A percentile compares a stretch with the other conserved stretches of the same genome.
Evolutionary conservation across 306 rosid species (phyloP).

Genomic region (Inga oerstediana): DNA sequence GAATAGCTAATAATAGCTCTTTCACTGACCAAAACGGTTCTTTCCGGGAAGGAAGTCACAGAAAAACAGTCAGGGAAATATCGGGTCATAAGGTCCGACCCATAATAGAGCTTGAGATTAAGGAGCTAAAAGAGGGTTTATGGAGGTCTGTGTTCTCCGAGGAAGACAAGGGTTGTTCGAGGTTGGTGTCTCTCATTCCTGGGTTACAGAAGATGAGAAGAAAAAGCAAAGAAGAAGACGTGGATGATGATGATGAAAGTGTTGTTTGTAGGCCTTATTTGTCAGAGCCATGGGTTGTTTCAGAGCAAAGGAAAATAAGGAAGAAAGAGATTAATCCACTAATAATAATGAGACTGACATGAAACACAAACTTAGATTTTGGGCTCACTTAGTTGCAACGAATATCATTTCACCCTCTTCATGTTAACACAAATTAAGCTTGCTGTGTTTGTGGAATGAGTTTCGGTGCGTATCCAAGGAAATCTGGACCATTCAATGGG

Average conservation of each 20-base stretch:
- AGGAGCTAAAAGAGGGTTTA: constrained; percentile 84
- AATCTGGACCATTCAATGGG: too few species aligned
- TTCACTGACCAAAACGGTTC: constrained; percentile 54
- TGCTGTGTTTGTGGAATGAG: neutral
- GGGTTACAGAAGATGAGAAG: constrained; percentile 64
- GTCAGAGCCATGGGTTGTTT: constrained; percentile 79
- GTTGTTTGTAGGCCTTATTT: constrained; percentile 64
- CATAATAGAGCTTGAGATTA: constrained; percentile 64
- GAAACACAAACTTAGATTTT: constrained; percentile 62
- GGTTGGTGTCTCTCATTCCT: constrained; percentile 67
- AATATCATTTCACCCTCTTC: neutral
- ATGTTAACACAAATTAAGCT: too few species aligned
- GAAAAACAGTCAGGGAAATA: constrained; percentile 1
- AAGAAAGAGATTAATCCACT: constrained; percentile 23
- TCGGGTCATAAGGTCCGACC: neutral
- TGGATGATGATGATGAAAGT: neutral
- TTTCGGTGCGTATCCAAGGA: too few species aligned
- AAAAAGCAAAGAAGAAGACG: constrained; percentile 24
- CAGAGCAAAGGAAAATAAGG: constrained; percentile 38
- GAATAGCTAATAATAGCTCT: constrained; percentile 37
- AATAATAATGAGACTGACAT: constrained; percentile 48
- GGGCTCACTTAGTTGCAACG: constrained; percentile 76
- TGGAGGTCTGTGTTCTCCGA: constrained; percentile 88
- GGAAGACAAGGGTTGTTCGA: constrained; percentile 59
- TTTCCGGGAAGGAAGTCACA: constrained; percentile 37